phyloP scores from a whole-genome alignment of 495 filamentous ascomycete genomes.

The Lasiosphaeria hispida region DNA sequence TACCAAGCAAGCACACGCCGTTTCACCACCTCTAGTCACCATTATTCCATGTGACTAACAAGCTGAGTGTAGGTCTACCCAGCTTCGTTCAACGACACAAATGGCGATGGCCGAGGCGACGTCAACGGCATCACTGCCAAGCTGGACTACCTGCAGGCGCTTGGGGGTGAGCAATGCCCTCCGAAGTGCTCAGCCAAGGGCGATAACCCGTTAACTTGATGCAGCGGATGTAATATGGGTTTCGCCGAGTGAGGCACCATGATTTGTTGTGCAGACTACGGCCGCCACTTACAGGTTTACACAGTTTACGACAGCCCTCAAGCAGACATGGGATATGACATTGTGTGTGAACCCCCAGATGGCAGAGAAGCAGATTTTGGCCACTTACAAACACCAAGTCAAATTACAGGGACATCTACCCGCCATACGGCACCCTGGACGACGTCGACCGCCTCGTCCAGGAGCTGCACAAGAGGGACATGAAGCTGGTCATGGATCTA shows the following conservation, averaged over 20 bases:
- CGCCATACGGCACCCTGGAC: conserved; percentile 60
- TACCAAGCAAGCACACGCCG: background rate
- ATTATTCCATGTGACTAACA: background rate
- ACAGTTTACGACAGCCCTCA: conserved; percentile 7
- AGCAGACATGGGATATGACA: conserved; percentile 10
- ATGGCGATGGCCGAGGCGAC: conserved; percentile 12
- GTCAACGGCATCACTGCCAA: conserved; percentile 12
- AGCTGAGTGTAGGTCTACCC: background rate
- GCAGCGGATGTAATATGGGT: conserved; percentile 1
- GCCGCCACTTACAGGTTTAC: background rate
- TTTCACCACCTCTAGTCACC: background rate
- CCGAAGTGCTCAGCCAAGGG: background rate
- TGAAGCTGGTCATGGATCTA: conserved; percentile 68
- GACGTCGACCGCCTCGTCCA: conserved; percentile 62
- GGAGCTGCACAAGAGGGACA: conserved; percentile 53
- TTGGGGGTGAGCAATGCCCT: conserved; percentile 2
- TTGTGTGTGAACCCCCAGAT: background rate
- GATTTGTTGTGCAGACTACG: too few species aligned
- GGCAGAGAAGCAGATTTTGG: background rate
- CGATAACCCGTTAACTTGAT: background rate
- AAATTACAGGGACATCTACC: conserved; percentile 62
- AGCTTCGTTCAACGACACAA: conserved; percentile 7
- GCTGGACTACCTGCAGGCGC: conserved; percentile 9
- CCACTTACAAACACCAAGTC: conserved; percentile 22
- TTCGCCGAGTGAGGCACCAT: background rate